Conservation (phyloP, 1,139 yeast genomes). For the Zygotorulaspora mrakii region DNA sequence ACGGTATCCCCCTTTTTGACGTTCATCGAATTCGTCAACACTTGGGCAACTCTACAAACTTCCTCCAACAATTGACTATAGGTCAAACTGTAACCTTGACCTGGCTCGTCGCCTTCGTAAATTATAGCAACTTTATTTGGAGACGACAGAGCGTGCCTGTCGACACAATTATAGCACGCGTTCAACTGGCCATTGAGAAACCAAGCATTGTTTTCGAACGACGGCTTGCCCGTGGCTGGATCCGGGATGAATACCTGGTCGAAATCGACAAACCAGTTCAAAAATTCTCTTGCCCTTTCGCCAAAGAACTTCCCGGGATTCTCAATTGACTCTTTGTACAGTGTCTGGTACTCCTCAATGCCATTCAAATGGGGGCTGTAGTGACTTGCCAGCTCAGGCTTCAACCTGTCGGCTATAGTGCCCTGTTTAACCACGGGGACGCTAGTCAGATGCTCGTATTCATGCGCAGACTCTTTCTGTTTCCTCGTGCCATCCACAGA, state of each 20-base stretch:
- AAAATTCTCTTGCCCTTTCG: conserved; percentile 50
- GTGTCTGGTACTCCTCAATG: conserved; percentile 52
- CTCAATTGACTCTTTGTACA: conserved; percentile 65
- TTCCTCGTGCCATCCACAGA: conserved; percentile 1
- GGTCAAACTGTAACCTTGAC: conserved; percentile 58
- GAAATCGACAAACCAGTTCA: conserved; percentile 65
- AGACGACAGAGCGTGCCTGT: conserved; percentile 68
- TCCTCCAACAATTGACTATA: conserved; percentile 69
- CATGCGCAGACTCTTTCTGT: conserved; percentile 14
- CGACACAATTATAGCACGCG: conserved; percentile 75
- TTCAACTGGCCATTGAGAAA: conserved; percentile 72
- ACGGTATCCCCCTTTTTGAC: conserved; percentile 81
- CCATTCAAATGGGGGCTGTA: conserved; percentile 34
- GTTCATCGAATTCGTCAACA: conserved; percentile 55
- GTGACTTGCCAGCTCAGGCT: conserved; percentile 33
- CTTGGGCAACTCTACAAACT: conserved; percentile 67
- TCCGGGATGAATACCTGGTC: conserved; percentile 55
- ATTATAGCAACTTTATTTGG: conserved; percentile 75
- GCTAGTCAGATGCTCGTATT: conserved; percentile 32
- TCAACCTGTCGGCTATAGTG: conserved; percentile 32
- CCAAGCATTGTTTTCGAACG: conserved; percentile 70
- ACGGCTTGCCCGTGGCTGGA: conserved; percentile 42
- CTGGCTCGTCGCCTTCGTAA: conserved; percentile 77
- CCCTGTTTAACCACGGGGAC: conserved; percentile 27
- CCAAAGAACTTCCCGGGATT: conserved; percentile 66